Evolutionary conservation across 805 yeast species (phyloP).

Genomic region (Huiozyma naganishii): DNA sequence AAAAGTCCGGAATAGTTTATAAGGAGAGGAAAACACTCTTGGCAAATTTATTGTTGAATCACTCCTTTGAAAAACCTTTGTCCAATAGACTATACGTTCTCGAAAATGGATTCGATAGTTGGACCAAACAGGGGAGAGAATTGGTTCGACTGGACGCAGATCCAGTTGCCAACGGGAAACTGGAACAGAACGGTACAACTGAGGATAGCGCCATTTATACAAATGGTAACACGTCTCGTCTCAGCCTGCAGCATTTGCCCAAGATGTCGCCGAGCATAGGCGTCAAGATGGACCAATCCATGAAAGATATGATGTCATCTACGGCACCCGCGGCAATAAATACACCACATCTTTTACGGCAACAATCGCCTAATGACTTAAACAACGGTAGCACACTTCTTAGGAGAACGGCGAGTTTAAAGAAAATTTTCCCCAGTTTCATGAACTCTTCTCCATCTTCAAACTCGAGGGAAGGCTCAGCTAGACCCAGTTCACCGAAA

Average conservation of each 20-base stretch:
- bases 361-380: slow-evolving; percentile 1
- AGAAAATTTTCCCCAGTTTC: slow-evolving; percentile 9
- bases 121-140: slow-evolving; percentile 14
- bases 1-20: slow-evolving; percentile 6
- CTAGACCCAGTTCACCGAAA: no score
- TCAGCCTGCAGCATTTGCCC: slow-evolving; percentile 15
- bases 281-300: slow-evolving; percentile 12
- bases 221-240: slow-evolving; percentile 16
- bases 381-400: not conserved
- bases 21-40: slow-evolving; percentile 3
- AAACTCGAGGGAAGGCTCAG: not conserved
- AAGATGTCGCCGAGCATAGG: slow-evolving; percentile 10
- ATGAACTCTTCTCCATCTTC: slow-evolving; percentile 1
- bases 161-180: not conserved
- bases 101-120: slow-evolving; percentile 18
- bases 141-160: not conserved
- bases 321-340: slow-evolving; percentile 4
- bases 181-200: not conserved
- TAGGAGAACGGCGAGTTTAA: slow-evolving; percentile 16
- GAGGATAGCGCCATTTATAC: slow-evolving; percentile 12
- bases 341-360: slow-evolving; percentile 11
- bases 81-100: slow-evolving; percentile 12
- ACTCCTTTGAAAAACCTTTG: slow-evolving; percentile 23
- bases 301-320: slow-evolving; percentile 16
- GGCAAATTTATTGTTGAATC: slow-evolving; percentile 15